phyloP scores from a whole-genome alignment of 768 basidiomycete genomes.

The Galerina sulciceps region DNA sequence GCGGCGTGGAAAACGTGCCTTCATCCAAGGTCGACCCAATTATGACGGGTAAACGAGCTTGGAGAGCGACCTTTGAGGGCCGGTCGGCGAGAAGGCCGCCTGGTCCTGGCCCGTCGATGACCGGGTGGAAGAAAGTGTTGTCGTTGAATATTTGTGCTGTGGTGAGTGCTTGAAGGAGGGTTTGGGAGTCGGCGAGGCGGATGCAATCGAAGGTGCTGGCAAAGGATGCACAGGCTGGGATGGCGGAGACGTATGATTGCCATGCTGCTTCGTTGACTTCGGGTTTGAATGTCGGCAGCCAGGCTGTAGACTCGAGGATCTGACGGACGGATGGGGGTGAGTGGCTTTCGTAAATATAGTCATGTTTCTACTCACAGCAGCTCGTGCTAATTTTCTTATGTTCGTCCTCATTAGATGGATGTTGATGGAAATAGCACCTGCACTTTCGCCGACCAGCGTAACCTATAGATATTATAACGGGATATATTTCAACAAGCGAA shows the following conservation, averaged over 20 bases:
- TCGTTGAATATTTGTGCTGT: conserved; percentile 5
- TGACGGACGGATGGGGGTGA: neutral
- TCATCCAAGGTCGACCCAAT: conserved; percentile 38
- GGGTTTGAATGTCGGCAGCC: conserved; percentile 32
- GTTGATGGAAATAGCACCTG: conserved; percentile 46
- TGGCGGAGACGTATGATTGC: conserved; percentile 36
- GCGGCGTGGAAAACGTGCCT: conserved; percentile 37
- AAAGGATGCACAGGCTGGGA: conserved; percentile 29
- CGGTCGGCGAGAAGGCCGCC: conserved; percentile 39
- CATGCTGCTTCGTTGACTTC: conserved; percentile 33
- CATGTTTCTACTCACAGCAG: conserved; percentile 22
- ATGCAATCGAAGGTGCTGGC: conserved; percentile 35
- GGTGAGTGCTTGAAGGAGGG: conserved; percentile 7
- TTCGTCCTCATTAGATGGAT: conserved; percentile 35
- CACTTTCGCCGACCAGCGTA: conserved; percentile 53
- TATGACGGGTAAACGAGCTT: conserved; percentile 37
- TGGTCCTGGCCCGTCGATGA: conserved; percentile 40
- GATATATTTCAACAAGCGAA: neutral
- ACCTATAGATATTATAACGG: conserved; percentile 42
- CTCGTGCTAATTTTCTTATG: conserved; percentile 33
- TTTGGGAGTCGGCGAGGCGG: conserved; percentile 7
- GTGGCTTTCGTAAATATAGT: neutral
- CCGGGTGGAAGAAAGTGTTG: conserved; percentile 24
- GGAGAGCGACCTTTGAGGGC: conserved; percentile 32
- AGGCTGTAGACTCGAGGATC: conserved; percentile 43